A percentile compares a stretch with the other conserved stretches of the same genome.
phyloP scores from a whole-genome alignment of 176 grass and related monocot genomes.

The Aegilops tauschii region DNA sequence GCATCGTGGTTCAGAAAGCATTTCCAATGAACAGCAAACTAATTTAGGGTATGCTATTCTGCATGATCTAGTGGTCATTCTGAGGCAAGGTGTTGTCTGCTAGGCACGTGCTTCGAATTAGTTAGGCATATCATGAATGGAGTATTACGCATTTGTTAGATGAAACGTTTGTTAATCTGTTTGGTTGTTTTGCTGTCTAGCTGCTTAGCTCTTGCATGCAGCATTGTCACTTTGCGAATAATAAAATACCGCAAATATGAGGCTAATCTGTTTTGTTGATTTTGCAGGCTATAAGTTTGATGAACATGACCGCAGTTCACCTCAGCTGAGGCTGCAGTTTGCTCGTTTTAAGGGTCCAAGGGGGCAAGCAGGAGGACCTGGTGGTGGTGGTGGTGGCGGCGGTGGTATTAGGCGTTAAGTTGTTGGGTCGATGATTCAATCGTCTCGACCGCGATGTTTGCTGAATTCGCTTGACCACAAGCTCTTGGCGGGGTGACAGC shows the following conservation, averaged over 20 bases:
- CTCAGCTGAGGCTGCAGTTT: constrained; percentile 66
- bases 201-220: not conserved
- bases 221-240: not conserved
- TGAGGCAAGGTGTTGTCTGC: not conserved
- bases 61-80: not conserved
- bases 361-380: constrained; percentile 62
- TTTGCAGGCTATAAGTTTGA: constrained; percentile 87
- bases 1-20: not conserved
- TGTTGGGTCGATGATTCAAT: constrained; percentile 44
- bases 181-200: not conserved
- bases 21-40: not conserved
- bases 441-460: not conserved
- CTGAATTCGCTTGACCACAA: not conserved
- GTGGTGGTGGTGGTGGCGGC: constrained; percentile 8
- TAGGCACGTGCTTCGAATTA: not conserved
- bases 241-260: constrained; percentile 12
- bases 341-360: constrained; percentile 79
- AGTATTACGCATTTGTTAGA: not conserved
- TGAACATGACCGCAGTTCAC: constrained; percentile 70
- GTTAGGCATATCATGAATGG: not conserved
- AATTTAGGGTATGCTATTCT: not conserved
- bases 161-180: not conserved
- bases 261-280: constrained; percentile 15
- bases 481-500: not conserved
- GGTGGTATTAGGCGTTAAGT: constrained; percentile 64